Conservation (phyloP, 768 basidiomycete species). For the Lactifluus pinguis region DNA sequence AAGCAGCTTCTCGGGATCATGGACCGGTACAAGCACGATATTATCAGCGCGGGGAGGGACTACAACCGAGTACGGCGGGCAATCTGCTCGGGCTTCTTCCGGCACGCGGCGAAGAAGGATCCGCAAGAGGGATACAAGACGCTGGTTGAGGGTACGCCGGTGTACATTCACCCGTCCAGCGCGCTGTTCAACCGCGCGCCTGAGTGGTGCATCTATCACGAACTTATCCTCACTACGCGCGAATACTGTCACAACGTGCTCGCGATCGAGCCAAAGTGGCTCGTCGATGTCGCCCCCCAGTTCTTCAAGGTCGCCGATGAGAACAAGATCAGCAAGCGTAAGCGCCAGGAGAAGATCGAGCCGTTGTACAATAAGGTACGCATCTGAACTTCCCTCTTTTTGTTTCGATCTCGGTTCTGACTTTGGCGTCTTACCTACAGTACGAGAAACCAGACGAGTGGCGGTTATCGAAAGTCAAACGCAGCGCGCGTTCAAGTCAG, state of each 20-base stretch:
- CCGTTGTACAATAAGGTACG: constrained; percentile 81
- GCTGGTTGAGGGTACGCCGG: constrained; percentile 94
- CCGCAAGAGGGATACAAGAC: constrained; percentile 98
- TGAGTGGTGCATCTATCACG: constrained; percentile 95
- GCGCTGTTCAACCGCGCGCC: constrained; percentile 95
- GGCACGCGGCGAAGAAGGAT: constrained; percentile 97
- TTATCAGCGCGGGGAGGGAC: constrained; percentile 85
- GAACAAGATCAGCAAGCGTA: constrained; percentile 95
- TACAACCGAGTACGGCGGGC: constrained; percentile 90
- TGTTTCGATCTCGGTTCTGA: neutral
- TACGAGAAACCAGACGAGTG: constrained; percentile 93
- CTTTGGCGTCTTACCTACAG: constrained; percentile 20
- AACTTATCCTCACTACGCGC: constrained; percentile 91
- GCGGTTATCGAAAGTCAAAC: constrained; percentile 87
- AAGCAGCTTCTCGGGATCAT: constrained; percentile 98
- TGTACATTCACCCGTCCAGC: constrained; percentile 96
- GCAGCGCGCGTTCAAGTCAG: constrained; percentile 89
- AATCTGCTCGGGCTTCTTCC: constrained; percentile 96
- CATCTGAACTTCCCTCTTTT: neutral
- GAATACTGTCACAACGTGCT: constrained; percentile 92
- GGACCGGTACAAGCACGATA: constrained; percentile 98
- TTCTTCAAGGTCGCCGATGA: constrained; percentile 98
- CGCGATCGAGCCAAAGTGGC: constrained; percentile 96
- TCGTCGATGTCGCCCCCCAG: constrained; percentile 94
- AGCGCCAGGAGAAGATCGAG: constrained; percentile 94